These are phyloP conservation scores for Lachancea sp. DNA, from an alignment of 805 yeast species.

Conservation along the genomic window DNA sequence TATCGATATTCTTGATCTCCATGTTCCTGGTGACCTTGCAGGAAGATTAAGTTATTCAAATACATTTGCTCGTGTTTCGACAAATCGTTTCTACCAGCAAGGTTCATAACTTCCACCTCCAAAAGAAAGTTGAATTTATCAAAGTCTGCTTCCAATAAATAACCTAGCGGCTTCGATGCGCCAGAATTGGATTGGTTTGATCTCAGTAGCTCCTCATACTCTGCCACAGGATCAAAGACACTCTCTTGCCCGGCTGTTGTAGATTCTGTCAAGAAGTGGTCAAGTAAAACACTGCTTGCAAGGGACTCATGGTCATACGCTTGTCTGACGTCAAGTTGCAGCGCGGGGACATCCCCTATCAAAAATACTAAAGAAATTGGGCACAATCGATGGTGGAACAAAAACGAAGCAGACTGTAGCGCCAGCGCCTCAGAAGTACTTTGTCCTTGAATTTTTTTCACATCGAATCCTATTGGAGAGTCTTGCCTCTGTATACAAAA, in stretches of 20 bases:
- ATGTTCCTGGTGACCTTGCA: neutral
- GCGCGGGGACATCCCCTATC: neutral
- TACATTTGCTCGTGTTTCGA: neutral
- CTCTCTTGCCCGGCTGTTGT: neutral
- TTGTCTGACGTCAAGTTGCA: neutral
- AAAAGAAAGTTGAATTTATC: neutral
- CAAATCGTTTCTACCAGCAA: neutral
- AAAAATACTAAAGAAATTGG: conserved; percentile 1
- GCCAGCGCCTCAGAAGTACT: conserved; percentile 4
- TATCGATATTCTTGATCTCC: conserved; percentile 1
- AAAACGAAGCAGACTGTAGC: conserved; percentile 6
- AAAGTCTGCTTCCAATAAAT: neutral
- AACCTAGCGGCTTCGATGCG: neutral
- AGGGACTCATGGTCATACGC: neutral
- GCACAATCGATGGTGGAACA: neutral
- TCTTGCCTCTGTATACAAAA: neutral
- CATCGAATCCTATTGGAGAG: conserved; percentile 1
- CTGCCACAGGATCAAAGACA: conserved; percentile 1
- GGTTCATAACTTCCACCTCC: neutral
- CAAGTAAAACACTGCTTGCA: neutral
- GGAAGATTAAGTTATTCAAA: neutral
- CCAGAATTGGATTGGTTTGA: neutral
- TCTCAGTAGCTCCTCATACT: neutral
- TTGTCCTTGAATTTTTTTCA: neutral
- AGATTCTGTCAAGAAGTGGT: neutral